Conservation (phyloP, 2,329 filamentous ascomycete species). For the Microsporum ferrugineum region DNA sequence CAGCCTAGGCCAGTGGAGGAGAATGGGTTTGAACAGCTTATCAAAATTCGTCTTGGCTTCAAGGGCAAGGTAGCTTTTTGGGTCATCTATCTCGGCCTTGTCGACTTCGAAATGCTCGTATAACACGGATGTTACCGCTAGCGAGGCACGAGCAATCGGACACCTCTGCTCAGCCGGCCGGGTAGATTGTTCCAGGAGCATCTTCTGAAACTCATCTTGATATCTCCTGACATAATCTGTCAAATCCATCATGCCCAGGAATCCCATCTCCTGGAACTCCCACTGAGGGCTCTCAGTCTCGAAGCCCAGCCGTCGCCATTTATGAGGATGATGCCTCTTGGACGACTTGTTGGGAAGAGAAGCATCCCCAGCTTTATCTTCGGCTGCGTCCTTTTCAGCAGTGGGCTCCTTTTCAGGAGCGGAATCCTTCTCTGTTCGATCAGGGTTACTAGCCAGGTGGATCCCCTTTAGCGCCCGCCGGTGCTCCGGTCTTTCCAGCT, state of each 20-base stretch:
- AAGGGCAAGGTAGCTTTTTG: slow-evolving; percentile 60
- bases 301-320: slow-evolving; percentile 88
- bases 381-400: slow-evolving; percentile 18
- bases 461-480: slow-evolving; percentile 74
- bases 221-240: slow-evolving; percentile 87
- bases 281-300: slow-evolving; percentile 74
- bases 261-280: slow-evolving; percentile 79
- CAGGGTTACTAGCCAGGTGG: slow-evolving; percentile 68
- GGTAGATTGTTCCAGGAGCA: slow-evolving; percentile 77
- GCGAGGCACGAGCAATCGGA: slow-evolving; percentile 73
- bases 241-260: slow-evolving; percentile 93
- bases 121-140: slow-evolving; percentile 75
- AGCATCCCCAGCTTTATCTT: slow-evolving; percentile 29
- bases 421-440: slow-evolving; percentile 36
- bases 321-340: slow-evolving; percentile 71
- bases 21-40: slow-evolving; percentile 69
- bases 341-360: slow-evolving; percentile 40
- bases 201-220: slow-evolving; percentile 84
- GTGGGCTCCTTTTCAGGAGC: neutral
- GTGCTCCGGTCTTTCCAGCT: slow-evolving; percentile 80
- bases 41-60: slow-evolving; percentile 72
- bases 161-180: slow-evolving; percentile 62
- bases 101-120: slow-evolving; percentile 96
- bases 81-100: slow-evolving; percentile 66
- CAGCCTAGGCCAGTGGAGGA: slow-evolving; percentile 85